A percentile compares a stretch with the other conserved stretches of the same genome.
Conservation (phyloP, 129 eudicot genomes). For the Flaveria trinervia region DNA sequence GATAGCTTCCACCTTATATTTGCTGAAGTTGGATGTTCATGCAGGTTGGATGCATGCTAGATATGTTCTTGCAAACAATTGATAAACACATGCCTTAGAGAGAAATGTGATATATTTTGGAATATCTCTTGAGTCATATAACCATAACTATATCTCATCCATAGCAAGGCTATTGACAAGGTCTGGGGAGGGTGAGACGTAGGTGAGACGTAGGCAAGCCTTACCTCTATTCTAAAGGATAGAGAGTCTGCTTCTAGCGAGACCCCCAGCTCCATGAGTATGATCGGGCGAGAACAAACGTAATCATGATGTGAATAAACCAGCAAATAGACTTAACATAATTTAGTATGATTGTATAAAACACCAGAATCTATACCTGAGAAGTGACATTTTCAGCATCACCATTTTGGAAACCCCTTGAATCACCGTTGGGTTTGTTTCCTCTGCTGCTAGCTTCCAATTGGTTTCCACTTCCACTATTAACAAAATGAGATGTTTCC, state of each 20-base stretch:
- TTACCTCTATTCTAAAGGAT: too few relatives aligned
- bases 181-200: too few relatives aligned
- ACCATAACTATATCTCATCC: too few relatives aligned
- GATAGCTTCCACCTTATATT: background rate
- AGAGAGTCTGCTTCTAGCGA: too few relatives aligned
- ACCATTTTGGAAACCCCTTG: slow-evolving; percentile 51
- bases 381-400: slow-evolving; percentile 48
- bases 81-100: background rate
- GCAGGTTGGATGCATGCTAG: background rate
- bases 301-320: background rate
- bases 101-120: background rate
- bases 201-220: too few relatives aligned
- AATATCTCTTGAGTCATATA: background rate
- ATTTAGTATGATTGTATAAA: background rate
- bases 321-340: background rate
- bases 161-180: too few relatives aligned
- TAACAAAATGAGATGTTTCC: slow-evolving; percentile 57
- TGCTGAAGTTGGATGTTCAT: background rate
- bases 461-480: slow-evolving; percentile 47
- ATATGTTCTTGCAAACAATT: background rate
- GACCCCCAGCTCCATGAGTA: too few relatives aligned
- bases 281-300: too few relatives aligned
- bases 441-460: slow-evolving; percentile 52
- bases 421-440: slow-evolving; percentile 39
- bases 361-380: slow-evolving; percentile 40